These are phyloP conservation scores for Lasiodiplodia citricola DNA, from an alignment of 2,329 filamentous ascomycete genomes.

Conservation along the genomic window DNA sequence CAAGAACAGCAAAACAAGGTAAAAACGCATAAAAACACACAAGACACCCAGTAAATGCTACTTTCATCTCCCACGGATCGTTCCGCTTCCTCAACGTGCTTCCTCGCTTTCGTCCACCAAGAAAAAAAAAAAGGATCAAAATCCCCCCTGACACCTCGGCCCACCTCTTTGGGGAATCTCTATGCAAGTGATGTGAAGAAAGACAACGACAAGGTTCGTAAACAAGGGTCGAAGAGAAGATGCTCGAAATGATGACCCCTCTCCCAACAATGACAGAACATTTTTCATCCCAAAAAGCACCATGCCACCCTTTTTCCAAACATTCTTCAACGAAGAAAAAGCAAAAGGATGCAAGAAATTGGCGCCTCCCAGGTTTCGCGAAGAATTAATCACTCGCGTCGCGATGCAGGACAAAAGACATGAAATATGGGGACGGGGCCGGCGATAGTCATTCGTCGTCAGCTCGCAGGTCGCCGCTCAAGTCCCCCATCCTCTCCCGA, in stretches of 20 bases:
- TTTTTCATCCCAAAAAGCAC: constrained; percentile 20
- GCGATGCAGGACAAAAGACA: constrained; percentile 22
- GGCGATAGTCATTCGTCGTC: constrained; percentile 20
- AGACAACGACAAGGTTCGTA: constrained; percentile 6
- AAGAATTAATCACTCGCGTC: constrained; percentile 1
- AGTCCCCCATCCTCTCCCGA: constrained; percentile 6
- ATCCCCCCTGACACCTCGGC: constrained; percentile 8
- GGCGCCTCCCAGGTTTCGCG: constrained; percentile 10
- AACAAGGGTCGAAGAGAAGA: constrained; percentile 1
- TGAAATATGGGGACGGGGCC: constrained; percentile 2
- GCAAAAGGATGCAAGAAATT: constrained; percentile 9
- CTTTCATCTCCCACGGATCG: constrained; percentile 2
- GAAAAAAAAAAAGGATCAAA: constrained; percentile 13
- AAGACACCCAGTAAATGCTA: constrained; percentile 24
- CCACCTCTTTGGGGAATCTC: constrained; percentile 24
- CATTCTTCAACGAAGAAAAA: constrained; percentile 15
- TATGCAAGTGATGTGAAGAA: constrained; percentile 21
- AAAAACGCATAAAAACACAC: constrained; percentile 11
- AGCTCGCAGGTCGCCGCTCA: constrained; percentile 2
- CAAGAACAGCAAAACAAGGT: background rate
- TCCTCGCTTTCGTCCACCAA: constrained; percentile 1
- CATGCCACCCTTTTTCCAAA: constrained; percentile 19
- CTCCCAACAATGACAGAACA: constrained; percentile 11
- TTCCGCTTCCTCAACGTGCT: background rate
- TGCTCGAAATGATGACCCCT: constrained; percentile 16